These are phyloP conservation scores for Cymbopogon citratus DNA, from an alignment of 176 grass and related monocot genomes.

Conservation along the genomic window DNA sequence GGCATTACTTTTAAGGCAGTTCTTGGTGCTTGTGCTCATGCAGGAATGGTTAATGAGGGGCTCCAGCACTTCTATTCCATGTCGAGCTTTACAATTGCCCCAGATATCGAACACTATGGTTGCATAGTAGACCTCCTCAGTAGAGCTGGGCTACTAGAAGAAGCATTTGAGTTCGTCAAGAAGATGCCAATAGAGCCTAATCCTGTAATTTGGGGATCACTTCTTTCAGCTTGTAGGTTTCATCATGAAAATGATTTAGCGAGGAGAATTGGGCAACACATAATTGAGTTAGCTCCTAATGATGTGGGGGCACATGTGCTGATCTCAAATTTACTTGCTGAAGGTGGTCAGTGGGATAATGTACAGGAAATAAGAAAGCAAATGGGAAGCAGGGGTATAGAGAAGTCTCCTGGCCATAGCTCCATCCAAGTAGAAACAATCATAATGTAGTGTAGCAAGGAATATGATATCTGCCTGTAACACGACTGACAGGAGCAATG, in stretches of 20 bases:
- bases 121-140: conserved; percentile 81
- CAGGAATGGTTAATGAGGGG: conserved; percentile 63
- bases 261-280: conserved; percentile 33
- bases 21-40: conserved; percentile 69
- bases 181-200: conserved; percentile 64
- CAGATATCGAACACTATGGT: conserved; percentile 69
- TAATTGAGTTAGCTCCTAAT: conserved; percentile 39
- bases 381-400: conserved; percentile 51
- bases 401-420: conserved; percentile 61
- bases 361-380: conserved; percentile 46
- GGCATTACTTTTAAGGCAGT: conserved; percentile 61
- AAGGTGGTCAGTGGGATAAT: conserved; percentile 58
- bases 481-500: not conserved
- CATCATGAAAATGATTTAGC: conserved; percentile 51
- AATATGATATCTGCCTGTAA: not conserved
- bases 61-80: conserved; percentile 59
- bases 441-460: not conserved
- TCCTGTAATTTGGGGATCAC: conserved; percentile 67
- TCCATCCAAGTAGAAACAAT: conserved; percentile 42
- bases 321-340: conserved; percentile 68
- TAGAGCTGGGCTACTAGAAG: conserved; percentile 59
- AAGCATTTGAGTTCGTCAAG: conserved; percentile 64
- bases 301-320: conserved; percentile 63
- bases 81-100: conserved; percentile 30
- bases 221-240: conserved; percentile 72